A percentile compares a stretch with the other conserved stretches of the same genome.
Conservation (phyloP, 176 grass and related monocot genomes). For the Pharus latifolius region DNA sequence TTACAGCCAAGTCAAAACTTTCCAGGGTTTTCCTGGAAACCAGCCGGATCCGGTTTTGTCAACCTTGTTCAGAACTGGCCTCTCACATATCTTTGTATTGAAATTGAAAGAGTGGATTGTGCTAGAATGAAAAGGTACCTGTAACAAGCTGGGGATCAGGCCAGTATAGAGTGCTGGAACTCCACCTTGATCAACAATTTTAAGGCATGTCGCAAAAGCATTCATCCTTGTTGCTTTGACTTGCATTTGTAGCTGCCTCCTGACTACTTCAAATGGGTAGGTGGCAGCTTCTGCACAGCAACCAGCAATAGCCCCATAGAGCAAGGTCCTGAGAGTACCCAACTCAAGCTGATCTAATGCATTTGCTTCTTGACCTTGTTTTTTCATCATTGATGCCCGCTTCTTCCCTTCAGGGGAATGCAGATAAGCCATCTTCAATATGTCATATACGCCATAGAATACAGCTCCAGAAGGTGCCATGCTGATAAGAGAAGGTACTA, state of each 20-base stretch:
- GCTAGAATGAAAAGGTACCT: conserved; percentile 40
- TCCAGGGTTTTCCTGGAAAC: too few species aligned
- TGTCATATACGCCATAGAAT: conserved; percentile 97
- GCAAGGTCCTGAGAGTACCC: conserved; percentile 72
- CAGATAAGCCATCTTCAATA: conserved; percentile 83
- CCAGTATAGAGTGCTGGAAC: conserved; percentile 87
- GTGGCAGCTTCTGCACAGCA: conserved; percentile 85
- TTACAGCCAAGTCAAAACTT: too few species aligned
- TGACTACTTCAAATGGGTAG: conserved; percentile 94
- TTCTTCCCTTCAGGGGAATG: conserved; percentile 67
- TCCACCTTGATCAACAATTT: conserved; percentile 90
- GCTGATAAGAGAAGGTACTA: conserved; percentile 89
- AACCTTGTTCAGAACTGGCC: neutral
- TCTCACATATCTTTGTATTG: neutral
- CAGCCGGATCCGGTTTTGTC: too few species aligned
- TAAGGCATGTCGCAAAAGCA: conserved; percentile 74
- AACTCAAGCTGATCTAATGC: conserved; percentile 88
- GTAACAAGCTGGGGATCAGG: conserved; percentile 94
- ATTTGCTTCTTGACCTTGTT: conserved; percentile 57
- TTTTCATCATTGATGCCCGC: conserved; percentile 49
- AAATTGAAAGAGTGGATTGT: neutral
- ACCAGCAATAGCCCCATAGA: conserved; percentile 88
- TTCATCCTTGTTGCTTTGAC: conserved; percentile 78
- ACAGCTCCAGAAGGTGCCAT: conserved; percentile 99
- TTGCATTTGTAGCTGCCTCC: conserved; percentile 92